A percentile compares a stretch with the other conserved stretches of the same genome.
Conservation (phyloP, 768 basidiomycete species). For the Psilocybe subaeruginosa region DNA sequence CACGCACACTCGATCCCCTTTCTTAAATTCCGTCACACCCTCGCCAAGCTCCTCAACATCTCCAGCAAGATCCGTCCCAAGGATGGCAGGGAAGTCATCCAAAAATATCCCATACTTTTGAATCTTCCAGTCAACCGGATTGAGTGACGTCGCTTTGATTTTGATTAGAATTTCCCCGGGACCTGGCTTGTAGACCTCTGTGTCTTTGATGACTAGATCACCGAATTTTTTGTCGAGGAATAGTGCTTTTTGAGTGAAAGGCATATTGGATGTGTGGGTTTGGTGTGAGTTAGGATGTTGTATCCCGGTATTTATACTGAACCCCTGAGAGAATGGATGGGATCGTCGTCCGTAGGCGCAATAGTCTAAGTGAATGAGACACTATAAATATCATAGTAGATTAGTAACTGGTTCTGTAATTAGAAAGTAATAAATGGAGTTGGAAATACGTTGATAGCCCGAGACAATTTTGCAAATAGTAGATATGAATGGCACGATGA, state of each 20-base stretch:
- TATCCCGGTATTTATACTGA: too few species aligned
- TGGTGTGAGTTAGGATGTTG: background rate
- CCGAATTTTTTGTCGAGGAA: slow-evolving; percentile 26
- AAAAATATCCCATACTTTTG: slow-evolving; percentile 40
- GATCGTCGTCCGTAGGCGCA: too few species aligned
- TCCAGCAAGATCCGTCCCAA: slow-evolving; percentile 52
- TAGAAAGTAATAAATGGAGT: too few species aligned
- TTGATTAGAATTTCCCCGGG: slow-evolving; percentile 52
- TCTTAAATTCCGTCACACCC: slow-evolving; percentile 47
- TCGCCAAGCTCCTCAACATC: slow-evolving; percentile 52
- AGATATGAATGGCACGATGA: too few species aligned
- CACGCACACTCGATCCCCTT: slow-evolving; percentile 54
- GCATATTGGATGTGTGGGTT: background rate
- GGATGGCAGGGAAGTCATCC: slow-evolving; percentile 46
- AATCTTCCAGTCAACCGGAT: slow-evolving; percentile 58
- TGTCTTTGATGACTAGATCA: slow-evolving; percentile 31
- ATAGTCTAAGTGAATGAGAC: too few species aligned
- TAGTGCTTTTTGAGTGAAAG: slow-evolving; percentile 28
- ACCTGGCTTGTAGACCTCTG: slow-evolving; percentile 43
- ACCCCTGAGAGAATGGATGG: too few species aligned
- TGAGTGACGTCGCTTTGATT: slow-evolving; percentile 48
- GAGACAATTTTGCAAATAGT: too few species aligned
- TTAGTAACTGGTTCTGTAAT: too few species aligned
- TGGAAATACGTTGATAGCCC: too few species aligned
- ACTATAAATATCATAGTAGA: too few species aligned